Evolutionary conservation across 2,329 filamentous ascomycete genomes (phyloP).

Genomic region (Aureobasidium vineae): DNA sequence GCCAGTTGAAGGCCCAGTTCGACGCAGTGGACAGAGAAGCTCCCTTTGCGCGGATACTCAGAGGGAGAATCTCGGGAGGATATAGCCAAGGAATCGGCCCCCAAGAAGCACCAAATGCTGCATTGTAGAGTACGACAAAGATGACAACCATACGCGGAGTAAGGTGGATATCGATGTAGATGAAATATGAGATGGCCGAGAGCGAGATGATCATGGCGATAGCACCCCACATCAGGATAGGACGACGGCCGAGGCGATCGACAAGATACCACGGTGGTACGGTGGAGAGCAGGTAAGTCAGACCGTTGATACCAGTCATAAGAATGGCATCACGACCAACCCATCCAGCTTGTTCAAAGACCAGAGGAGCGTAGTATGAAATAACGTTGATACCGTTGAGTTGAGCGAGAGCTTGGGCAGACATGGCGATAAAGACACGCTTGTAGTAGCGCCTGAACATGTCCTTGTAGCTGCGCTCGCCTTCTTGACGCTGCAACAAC

Average conservation of each 20-base stretch:
- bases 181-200: conserved; percentile 90
- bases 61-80: conserved; percentile 94
- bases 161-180: conserved; percentile 74
- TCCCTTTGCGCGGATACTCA: conserved; percentile 96
- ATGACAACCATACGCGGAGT: conserved; percentile 85
- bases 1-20: conserved; percentile 98
- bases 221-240: conserved; percentile 86
- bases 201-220: conserved; percentile 85
- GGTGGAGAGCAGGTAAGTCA: conserved; percentile 87
- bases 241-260: conserved; percentile 83
- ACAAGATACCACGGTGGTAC: conserved; percentile 97
- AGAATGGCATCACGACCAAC: conserved; percentile 82
- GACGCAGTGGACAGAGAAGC: conserved; percentile 93
- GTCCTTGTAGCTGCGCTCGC: conserved; percentile 83
- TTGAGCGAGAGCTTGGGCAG: conserved; percentile 90
- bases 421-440: conserved; percentile 98
- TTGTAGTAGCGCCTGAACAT: conserved; percentile 94
- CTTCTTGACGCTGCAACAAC: conserved; percentile 87
- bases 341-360: conserved; percentile 98
- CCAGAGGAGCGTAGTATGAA: conserved; percentile 94
- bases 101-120: conserved; percentile 96
- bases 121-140: conserved; percentile 98
- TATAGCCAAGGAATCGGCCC: conserved; percentile 98
- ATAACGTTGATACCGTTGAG: conserved; percentile 99
- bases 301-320: conserved; percentile 95